phyloP scores from a whole-genome alignment of 2,329 filamentous ascomycete genomes.

The Lasiodiplodia sp. region DNA sequence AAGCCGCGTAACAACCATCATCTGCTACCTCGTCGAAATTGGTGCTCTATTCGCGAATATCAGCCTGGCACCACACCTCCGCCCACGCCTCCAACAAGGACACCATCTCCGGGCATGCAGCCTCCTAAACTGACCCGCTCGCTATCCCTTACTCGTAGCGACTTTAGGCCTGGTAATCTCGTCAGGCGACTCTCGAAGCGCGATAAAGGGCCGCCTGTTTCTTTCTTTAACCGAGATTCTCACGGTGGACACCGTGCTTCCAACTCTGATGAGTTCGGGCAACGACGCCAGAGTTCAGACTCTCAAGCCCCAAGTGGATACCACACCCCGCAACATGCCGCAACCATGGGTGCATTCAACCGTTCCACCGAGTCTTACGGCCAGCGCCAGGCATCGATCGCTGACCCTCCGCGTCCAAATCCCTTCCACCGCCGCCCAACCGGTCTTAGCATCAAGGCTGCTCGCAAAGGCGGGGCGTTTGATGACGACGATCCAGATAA shows the following conservation, averaged over 20 bases:
- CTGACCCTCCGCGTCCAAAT: conserved; percentile 40
- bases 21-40: conserved; percentile 88
- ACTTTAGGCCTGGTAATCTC: conserved; percentile 49
- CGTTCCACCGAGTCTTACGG: conserved; percentile 16
- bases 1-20: conserved; percentile 90
- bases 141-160: conserved; percentile 37
- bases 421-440: conserved; percentile 56
- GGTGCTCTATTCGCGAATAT: conserved; percentile 91
- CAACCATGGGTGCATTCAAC: background rate
- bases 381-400: conserved; percentile 21
- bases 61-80: conserved; percentile 78
- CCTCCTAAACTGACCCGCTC: conserved; percentile 38
- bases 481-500: conserved; percentile 30
- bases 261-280: conserved; percentile 12
- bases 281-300: conserved; percentile 15
- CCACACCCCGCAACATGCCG: conserved; percentile 39
- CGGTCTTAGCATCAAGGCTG: conserved; percentile 50
- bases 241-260: conserved; percentile 19
- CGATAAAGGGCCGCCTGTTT: conserved; percentile 40
- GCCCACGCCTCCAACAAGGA: conserved; percentile 60
- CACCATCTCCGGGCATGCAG: conserved; percentile 38
- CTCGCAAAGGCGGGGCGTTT: conserved; percentile 38
- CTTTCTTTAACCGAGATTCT: conserved; percentile 42
- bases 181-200: conserved; percentile 50
- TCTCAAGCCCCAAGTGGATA: conserved; percentile 10